These are phyloP conservation scores for Desmodesmus armatus DNA, from an alignment of 139 green algal species.

Conservation along the genomic window DNA sequence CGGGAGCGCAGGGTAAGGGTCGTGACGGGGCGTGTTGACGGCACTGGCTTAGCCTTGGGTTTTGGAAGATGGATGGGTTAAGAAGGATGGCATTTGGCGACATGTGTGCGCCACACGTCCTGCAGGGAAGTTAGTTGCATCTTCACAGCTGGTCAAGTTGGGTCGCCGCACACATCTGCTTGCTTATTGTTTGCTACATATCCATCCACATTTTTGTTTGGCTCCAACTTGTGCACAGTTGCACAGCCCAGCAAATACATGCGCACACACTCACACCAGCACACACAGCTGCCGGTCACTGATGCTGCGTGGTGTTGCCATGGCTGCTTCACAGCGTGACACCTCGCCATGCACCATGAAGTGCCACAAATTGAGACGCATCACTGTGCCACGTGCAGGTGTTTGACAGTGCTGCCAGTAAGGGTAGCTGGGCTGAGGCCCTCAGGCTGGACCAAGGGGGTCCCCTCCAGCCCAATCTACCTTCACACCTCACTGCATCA, in stretches of 20 bases:
- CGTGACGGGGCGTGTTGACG: too few relatives aligned
- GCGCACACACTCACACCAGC: too few relatives aligned
- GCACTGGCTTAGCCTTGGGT: not conserved
- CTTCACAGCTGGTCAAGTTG: not conserved
- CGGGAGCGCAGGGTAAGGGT: not conserved
- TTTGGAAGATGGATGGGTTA: not conserved
- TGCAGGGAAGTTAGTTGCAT: not conserved
- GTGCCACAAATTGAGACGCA: too few relatives aligned
- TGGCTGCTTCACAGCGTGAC: too few relatives aligned
- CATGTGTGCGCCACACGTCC: not conserved
- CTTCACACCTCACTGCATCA: not conserved
- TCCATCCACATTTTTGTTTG: too few relatives aligned
- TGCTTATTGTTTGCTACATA: not conserved
- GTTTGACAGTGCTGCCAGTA: constrained; percentile 44
- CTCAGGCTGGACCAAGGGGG: constrained; percentile 5
- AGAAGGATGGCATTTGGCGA: not conserved
- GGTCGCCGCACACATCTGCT: not conserved
- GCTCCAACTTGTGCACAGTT: too few relatives aligned
- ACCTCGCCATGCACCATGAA: too few relatives aligned
- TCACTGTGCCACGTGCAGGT: not conserved
- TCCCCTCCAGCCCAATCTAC: not conserved
- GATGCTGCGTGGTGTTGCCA: too few relatives aligned
- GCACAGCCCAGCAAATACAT: too few relatives aligned
- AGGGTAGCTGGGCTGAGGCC: constrained; percentile 15
- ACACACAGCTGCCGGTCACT: too few relatives aligned